These are phyloP conservation scores for Yamadazyma diddensiae DNA, from an alignment of 1,139 yeast genomes.

Conservation along the genomic window DNA sequence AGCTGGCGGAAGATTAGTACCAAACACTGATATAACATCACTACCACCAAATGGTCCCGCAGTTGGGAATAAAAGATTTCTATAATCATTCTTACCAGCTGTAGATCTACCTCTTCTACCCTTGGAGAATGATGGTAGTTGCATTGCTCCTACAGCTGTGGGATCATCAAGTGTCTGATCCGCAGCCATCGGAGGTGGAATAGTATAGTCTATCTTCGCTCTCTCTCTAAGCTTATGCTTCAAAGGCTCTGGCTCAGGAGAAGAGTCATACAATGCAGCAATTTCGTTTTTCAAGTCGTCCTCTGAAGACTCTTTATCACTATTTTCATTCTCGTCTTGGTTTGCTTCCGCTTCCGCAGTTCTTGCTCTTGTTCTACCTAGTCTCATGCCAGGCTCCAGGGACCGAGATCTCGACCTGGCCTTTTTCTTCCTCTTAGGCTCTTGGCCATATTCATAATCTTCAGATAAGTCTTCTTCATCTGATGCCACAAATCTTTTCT, in stretches of 20 bases:
- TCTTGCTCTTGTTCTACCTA: slow-evolving; percentile 15
- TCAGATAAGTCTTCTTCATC: slow-evolving; percentile 30
- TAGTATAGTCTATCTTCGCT: slow-evolving; percentile 70
- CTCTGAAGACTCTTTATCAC: slow-evolving; percentile 23
- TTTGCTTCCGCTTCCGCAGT: slow-evolving; percentile 15
- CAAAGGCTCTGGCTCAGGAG: slow-evolving; percentile 51
- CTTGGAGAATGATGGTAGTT: slow-evolving; percentile 10
- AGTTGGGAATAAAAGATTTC: slow-evolving; percentile 80
- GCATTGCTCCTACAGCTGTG: slow-evolving; percentile 7
- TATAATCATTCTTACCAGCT: slow-evolving; percentile 38
- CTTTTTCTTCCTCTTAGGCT: slow-evolving; percentile 18
- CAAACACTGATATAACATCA: slow-evolving; percentile 75
- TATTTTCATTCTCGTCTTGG: slow-evolving; percentile 11
- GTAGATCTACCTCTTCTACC: slow-evolving; percentile 30
- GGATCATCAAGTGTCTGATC: slow-evolving; percentile 23
- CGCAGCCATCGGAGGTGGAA: slow-evolving; percentile 76
- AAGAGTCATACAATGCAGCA: slow-evolving; percentile 51
- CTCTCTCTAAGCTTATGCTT: slow-evolving; percentile 73
- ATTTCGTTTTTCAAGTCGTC: slow-evolving; percentile 49
- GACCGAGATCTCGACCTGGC: slow-evolving; percentile 22
- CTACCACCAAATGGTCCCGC: slow-evolving; percentile 98
- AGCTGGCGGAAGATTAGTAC: slow-evolving; percentile 57
- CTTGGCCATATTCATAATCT: slow-evolving; percentile 27
- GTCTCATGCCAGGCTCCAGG: slow-evolving; percentile 14
- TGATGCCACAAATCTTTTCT: slow-evolving; percentile 35